Base-by-base conservation (phyloP, 2,329 filamentous ascomycete species). In the Aspergillus aculeatus region DNA sequence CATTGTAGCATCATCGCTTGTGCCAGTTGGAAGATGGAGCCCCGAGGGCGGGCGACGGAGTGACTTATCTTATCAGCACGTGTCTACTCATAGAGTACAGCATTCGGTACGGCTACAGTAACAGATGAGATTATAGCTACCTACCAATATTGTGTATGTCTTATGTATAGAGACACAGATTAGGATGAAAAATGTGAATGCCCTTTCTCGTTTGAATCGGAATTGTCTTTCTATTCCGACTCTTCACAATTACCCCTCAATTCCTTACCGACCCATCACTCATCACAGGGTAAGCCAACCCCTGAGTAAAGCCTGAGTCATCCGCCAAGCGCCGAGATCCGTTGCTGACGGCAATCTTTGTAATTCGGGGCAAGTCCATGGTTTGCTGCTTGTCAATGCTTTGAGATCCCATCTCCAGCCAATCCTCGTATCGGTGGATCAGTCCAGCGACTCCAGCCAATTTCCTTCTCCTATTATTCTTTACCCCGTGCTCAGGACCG, bases 321-420 rank as follows among this genome's bases (percentile, higher is more conserved):
- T 48, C 41, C 26, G 41, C 26, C 23, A n/a, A 24, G 10, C 7
- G 48, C 47, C 24, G 23, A 12, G n/a, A 41, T 48, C 21, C 21
- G 23, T 16, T 67, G 71, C 70, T 73, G 68, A 73, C 70, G 10
- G 41, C 49, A 26, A 53, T 64, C 60, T 73, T 73, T 59, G 66
- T 71, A 62, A 68, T 38, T n/a, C n/a, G 16, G 41, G 16, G 50
- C 19, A 9, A 12, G 19, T 38, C 50, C 51, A 53, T 41, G 26
- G 24, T 38, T 52, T 16, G 38, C n/a, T 24, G 35, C 41, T n/a
- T 12, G 32, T 38, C 50, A 44, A 52, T 51, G 16, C 50, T 21
- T 21, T 23, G 26, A n/a, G 11, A 52, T 44, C 47, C 19, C 31
- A 14, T 26, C 35, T 23, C 21, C 16, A 54, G 26, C 26, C 26